Conservation (phyloP, 192 early-diverging fungal genomes). For the Rhizoclosmatium sp. region DNA sequence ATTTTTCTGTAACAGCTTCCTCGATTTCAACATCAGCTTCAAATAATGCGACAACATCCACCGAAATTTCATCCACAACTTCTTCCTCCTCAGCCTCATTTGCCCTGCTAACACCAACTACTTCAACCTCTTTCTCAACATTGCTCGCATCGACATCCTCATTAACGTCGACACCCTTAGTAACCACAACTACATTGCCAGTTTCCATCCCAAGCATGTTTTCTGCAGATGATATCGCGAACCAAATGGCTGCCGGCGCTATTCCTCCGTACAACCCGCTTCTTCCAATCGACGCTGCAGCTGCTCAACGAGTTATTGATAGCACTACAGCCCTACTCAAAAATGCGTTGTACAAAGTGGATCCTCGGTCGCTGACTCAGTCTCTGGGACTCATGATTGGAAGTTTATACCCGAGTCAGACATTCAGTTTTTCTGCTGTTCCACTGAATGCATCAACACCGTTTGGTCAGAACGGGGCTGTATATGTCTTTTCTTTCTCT, state of each 20-base stretch:
- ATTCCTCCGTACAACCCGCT: background rate
- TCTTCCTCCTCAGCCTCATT: background rate
- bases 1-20: background rate
- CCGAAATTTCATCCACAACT: background rate
- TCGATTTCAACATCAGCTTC: background rate
- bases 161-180: background rate
- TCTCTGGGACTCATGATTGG: too few relatives aligned
- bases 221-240: background rate
- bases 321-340: too few relatives aligned
- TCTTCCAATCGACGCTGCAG: background rate
- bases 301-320: background rate
- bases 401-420: too few relatives aligned
- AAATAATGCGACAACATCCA: background rate
- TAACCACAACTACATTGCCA: background rate
- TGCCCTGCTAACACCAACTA: background rate
- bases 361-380: too few relatives aligned
- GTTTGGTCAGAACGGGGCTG: too few relatives aligned
- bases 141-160: background rate
- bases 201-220: background rate
- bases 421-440: too few relatives aligned
- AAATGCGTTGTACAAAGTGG: too few relatives aligned
- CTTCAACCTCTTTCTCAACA: background rate
- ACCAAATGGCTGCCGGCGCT: background rate
- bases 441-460: too few relatives aligned
- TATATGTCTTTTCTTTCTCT: too few relatives aligned